Evolutionary conservation across 1,284 basidiomycete species (phyloP), one percentile per base, ranked within the genome.

Genomic region (Apiotrichum gamsii): DNA sequence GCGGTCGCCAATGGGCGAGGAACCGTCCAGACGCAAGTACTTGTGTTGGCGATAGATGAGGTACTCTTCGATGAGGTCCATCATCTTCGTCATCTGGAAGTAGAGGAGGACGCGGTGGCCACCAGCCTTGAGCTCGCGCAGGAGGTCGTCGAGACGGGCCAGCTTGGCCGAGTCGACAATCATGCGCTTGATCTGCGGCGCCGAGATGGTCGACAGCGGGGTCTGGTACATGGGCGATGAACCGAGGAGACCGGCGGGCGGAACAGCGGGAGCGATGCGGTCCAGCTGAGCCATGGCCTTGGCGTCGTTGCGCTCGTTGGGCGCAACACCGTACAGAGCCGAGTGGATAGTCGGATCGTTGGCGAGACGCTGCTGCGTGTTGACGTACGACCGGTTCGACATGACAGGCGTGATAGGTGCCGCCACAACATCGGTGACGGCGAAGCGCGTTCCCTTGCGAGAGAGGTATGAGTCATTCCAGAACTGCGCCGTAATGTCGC

Each of bases 41-140:
- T 96, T 96, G 80, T 95, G 94, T 72, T 97, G 94, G 8, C 94
- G 82, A 75, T 89, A 96, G 59, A 96, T 91, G 47, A 99, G 78
- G 71, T 97, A 99, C 70, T 99, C 95, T 70, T 98, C 95, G 83
- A 98, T 94, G 51, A 99, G 77, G 69, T 98, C 94, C 83, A 98
- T 97, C 95, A 98, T 98, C 56, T 85, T 82, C 20, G 95, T 98
- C 95, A 99, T 98, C 74, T 99, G 95, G 84, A 97, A 98, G 76
- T 98, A 99, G 43, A 99, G 80, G 58, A 99, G 75, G 19, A 96
- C 91, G 39, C 93, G 84, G 73, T 99, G 95, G 47, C 93, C 93
- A 10, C 84, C 87, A 28, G 82, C 79, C 75, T 97, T 98, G 54
- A 99, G 82, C 65, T 96, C 88, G 54, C 90, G 86, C 10, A 99